Conservation (phyloP, 2,329 filamentous ascomycete species). For the Boeremia lycopersici region DNA sequence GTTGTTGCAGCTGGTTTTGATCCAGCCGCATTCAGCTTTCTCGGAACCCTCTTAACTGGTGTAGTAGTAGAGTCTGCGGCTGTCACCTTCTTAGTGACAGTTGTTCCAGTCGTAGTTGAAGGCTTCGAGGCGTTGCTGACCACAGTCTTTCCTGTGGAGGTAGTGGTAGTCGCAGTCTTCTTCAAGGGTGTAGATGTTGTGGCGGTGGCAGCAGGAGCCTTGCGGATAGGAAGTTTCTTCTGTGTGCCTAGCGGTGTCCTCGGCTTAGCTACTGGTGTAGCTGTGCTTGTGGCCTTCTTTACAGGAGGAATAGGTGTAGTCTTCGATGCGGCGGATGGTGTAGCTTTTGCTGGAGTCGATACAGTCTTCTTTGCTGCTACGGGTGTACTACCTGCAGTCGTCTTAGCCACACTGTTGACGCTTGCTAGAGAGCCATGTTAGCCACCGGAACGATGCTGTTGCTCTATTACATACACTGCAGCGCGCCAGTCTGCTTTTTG, state of each 20-base stretch:
- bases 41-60: constrained; percentile 4
- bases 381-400: constrained; percentile 28
- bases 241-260: constrained; percentile 30
- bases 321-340: constrained; percentile 22
- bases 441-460: not conserved
- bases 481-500: constrained; percentile 50
- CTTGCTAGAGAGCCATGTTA: constrained; percentile 29
- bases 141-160: constrained; percentile 22
- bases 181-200: constrained; percentile 26
- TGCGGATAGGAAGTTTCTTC: constrained; percentile 24
- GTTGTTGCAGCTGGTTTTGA: constrained; percentile 13
- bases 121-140: constrained; percentile 25
- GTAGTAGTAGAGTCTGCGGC: not conserved
- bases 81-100: constrained; percentile 5
- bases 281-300: constrained; percentile 21
- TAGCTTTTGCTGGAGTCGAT: constrained; percentile 24
- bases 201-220: not conserved
- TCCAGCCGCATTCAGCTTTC: constrained; percentile 9
- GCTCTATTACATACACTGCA: constrained; percentile 45
- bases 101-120: constrained; percentile 4
- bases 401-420: constrained; percentile 37
- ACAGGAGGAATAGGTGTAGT: constrained; percentile 16
- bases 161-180: constrained; percentile 23
- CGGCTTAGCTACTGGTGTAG: constrained; percentile 19
- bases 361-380: constrained; percentile 33